Evolutionary conservation across 306 rosid species (phyloP).

Genomic region (Glycine latifolia): DNA sequence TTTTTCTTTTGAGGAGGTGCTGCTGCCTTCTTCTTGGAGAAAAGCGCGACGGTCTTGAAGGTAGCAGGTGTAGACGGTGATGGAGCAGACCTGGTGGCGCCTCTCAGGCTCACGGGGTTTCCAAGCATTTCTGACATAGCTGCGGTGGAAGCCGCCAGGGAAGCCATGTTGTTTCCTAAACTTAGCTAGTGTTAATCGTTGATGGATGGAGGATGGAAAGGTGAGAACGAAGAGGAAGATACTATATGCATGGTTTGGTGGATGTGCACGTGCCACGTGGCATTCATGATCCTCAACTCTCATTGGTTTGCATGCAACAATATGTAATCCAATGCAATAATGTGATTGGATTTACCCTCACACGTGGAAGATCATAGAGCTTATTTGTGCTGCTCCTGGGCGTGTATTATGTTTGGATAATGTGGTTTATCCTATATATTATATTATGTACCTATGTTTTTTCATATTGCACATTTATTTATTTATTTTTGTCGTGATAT

Average conservation of each 20-base stretch:
- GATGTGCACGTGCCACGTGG: slow-evolving; percentile 67
- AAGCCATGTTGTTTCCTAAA: slow-evolving; percentile 49
- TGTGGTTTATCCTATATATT: slow-evolving; percentile 18
- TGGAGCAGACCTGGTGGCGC: slow-evolving; percentile 63
- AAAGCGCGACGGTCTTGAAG: slow-evolving; percentile 72
- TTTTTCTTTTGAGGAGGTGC: slow-evolving; percentile 48
- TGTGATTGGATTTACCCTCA: slow-evolving; percentile 54
- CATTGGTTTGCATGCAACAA: slow-evolving; percentile 51
- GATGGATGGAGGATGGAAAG: too few species aligned
- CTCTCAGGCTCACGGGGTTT: slow-evolving; percentile 60
- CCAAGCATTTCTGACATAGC: slow-evolving; percentile 81
- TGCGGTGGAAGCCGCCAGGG: slow-evolving; percentile 64
- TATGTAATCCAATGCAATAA: slow-evolving; percentile 60
- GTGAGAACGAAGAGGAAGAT: slow-evolving; percentile 12
- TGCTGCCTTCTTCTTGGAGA: slow-evolving; percentile 70
- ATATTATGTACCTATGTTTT: too few species aligned
- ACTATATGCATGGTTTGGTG: slow-evolving; percentile 70
- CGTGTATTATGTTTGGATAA: slow-evolving; percentile 52
- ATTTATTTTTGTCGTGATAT: too few species aligned
- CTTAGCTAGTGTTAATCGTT: too few species aligned
- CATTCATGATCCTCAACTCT: slow-evolving; percentile 44
- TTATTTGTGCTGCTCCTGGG: slow-evolving; percentile 51
- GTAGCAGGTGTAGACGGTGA: slow-evolving; percentile 58
- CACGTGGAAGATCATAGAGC: slow-evolving; percentile 64
- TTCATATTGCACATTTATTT: too few species aligned